Evolutionary conservation across 441 rosid genomes (phyloP), one percentile per base, ranked within the genome.

Genomic region (Eutrema salsugineum): DNA sequence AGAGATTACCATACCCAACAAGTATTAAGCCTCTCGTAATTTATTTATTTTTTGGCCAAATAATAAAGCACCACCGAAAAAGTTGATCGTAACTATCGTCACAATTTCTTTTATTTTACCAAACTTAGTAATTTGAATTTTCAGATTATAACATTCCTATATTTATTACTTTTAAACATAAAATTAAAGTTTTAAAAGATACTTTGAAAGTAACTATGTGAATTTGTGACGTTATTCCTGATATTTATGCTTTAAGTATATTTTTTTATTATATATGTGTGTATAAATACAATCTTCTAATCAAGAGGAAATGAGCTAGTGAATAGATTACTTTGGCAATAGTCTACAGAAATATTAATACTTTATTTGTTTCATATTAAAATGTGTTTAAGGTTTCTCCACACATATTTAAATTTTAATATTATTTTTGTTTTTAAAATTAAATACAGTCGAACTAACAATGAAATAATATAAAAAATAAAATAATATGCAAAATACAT

Each of bases 1-100:
- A 16, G 24, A 51, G 32, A 67, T 66, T 57, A 44, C 44, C 66
- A 28, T 30, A 48, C 66, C 59, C 30, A 57, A 48, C 11, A 73
- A 30, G 11, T 59, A 48, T 48, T n/a, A 46, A 47, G 14, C 36
- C 66, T 56, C 53, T 39, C 61, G 39, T 46, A 24, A 15, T 33
- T 4, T 22, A 1, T 12, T 28, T 42, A 11, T 6, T 40, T 51
- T 24, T 30, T 44, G 1, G 11, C 48, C 32, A 17, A 40, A 14
- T 15, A 48, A 14, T 15, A 2, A 24, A 19, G n/a, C 6, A 20
- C 55, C 42, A 8, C 36, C 32, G 3, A 38, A 42, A 6, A 19
- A 14, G 6, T 11, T 15, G 11, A 28, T 9, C 30, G 15, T 55
- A 8, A n/a, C 11, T 33, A 32, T 12, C 57, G 44, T 68, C 44